Evolutionary conservation across 805 yeast genomes (phyloP), one percentile per base, ranked within the genome.

Genomic region (Hagleromyces aurorensis): DNA sequence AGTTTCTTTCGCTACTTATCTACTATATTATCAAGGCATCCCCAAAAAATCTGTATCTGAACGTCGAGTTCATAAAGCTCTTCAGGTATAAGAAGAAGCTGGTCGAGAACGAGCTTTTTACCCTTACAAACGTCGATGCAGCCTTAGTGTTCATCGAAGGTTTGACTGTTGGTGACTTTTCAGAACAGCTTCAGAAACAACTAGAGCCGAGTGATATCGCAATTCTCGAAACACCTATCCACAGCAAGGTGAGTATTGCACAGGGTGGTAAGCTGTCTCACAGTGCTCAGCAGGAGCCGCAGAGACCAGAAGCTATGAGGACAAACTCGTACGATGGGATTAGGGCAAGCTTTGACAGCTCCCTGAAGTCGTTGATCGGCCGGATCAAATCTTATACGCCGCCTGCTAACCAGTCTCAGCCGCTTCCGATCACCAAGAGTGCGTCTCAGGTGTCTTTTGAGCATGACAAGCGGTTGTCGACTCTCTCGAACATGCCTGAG

Each of bases 101-200:
- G n/a, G 46, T 50, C 5, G 52, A 53, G 33, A 50, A 49, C 25
- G 61, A 54, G 32, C 33, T 52, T 12, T 55, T 44, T 37, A 56
- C 52, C 8, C 30, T 54, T 10, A 55, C 61, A 7, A 55, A 55
- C 35, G 32, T 54, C 7, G 59, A 54, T 21, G 61, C 59, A 2
- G 56, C 59, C 2, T 34, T 55, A 9, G 43, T 43, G n/a, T 55
- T 52, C 26, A 38, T 55, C n/a, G 58, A 51, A 21, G 49, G 51
- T 3, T 36, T 55, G 13, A 48, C 52, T 9, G 18, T 37, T 4
- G 17, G 16, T 14, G 55, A 52, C 27, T 42, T 50, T 23, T 40
- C 57, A 3, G 27, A 40, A 6, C 38, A 34, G 18, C 34, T 43
- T 6, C 37, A 40, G 24, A 40, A 34, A 10, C 36, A 43, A 15